Conservation (phyloP, 495 filamentous ascomycete species). For the Talaromyces liani region DNA sequence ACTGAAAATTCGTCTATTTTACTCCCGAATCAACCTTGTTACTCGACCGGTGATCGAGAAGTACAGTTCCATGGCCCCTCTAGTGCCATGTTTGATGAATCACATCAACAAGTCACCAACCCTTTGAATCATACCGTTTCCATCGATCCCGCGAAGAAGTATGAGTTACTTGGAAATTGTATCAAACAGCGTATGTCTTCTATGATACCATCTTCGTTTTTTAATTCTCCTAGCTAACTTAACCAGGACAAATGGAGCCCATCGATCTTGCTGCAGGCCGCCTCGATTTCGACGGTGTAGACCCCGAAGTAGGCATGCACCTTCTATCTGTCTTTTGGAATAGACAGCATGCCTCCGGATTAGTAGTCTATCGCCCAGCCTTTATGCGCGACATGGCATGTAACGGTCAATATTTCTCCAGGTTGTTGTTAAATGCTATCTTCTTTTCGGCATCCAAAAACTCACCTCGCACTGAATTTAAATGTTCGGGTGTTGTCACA, state of each 20-base stretch:
- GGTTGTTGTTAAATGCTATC: conserved; percentile 40
- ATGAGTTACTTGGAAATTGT: conserved; percentile 20
- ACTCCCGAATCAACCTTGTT: conserved; percentile 8
- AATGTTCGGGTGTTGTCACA: conserved; percentile 18
- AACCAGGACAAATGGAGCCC: conserved; percentile 20
- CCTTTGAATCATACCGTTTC: conserved; percentile 1
- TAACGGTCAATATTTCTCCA: conserved; percentile 37
- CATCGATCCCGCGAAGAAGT: conserved; percentile 13
- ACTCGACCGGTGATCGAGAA: conserved; percentile 16
- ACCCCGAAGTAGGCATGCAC: conserved; percentile 33
- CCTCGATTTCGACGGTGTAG: conserved; percentile 36
- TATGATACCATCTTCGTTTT: too few relatives aligned
- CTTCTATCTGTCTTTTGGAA: conserved; percentile 33
- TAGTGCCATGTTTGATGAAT: conserved; percentile 25
- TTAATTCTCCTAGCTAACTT: background rate
- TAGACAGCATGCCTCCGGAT: conserved; percentile 25
- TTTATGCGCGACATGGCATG: conserved; percentile 34
- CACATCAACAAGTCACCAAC: conserved; percentile 13
- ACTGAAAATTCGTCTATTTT: conserved; percentile 14
- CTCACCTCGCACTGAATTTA: conserved; percentile 20
- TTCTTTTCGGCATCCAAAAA: conserved; percentile 33
- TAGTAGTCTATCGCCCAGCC: conserved; percentile 25
- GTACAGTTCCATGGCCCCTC: conserved; percentile 25
- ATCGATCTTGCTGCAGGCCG: conserved; percentile 20
- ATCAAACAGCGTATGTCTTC: conserved; percentile 21